Conservation (phyloP, 306 rosid genomes). For the Cucurbita ficifolia region DNA sequence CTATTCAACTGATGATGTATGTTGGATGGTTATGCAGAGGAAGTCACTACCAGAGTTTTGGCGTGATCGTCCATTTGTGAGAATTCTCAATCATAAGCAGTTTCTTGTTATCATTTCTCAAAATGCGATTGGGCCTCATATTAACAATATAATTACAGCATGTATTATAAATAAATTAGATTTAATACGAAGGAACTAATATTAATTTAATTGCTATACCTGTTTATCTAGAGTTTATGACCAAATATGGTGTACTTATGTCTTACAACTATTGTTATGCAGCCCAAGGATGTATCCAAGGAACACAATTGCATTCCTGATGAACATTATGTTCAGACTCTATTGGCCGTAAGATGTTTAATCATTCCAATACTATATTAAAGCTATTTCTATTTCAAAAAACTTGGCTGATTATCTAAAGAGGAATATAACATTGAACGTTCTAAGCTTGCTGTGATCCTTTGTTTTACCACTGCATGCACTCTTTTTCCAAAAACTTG, state of each 20-base stretch:
- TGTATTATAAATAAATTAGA: neutral
- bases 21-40: slow-evolving; percentile 46
- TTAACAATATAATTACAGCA: neutral
- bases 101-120: neutral
- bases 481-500: neutral
- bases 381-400: neutral
- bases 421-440: neutral
- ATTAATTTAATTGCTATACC: neutral
- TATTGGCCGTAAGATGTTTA: slow-evolving; percentile 62
- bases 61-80: slow-evolving; percentile 81
- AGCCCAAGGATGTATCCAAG: slow-evolving; percentile 78
- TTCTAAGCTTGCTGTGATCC: neutral
- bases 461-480: neutral
- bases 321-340: slow-evolving; percentile 90
- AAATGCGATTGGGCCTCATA: neutral
- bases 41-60: slow-evolving; percentile 94
- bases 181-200: neutral
- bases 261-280: slow-evolving; percentile 19
- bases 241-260: slow-evolving; percentile 1
- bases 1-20: neutral
- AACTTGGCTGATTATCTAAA: neutral
- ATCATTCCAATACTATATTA: neutral
- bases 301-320: slow-evolving; percentile 94
- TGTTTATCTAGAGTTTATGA: neutral
- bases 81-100: slow-evolving; percentile 17